These are phyloP conservation scores for Cymodocea nodosa DNA, from an alignment of 116 monocot species.

Conservation along the genomic window DNA sequence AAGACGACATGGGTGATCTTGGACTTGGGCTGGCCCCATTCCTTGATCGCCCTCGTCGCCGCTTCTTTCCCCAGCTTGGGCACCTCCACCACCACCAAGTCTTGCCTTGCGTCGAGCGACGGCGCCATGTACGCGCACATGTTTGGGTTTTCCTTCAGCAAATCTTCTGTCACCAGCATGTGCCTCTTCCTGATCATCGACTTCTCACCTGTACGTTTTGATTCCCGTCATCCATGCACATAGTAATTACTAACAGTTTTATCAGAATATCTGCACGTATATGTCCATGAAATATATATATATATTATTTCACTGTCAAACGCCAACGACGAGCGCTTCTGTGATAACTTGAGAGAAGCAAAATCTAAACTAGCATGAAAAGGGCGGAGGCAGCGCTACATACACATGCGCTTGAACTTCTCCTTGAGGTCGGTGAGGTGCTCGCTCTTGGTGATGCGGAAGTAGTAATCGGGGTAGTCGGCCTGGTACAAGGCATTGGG, in stretches of 20 bases:
- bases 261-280: too few species aligned
- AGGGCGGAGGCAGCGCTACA: too few species aligned
- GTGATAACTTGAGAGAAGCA: too few species aligned
- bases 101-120: constrained; percentile 14
- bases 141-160: constrained; percentile 14
- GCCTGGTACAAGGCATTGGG: constrained; percentile 7
- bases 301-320: too few species aligned
- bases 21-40: constrained; percentile 14
- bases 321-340: too few species aligned
- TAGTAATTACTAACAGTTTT: too few species aligned
- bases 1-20: constrained; percentile 32
- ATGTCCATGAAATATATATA: too few species aligned
- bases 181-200: constrained; percentile 16
- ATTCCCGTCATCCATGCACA: too few species aligned
- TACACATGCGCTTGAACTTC: constrained; percentile 17
- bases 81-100: constrained; percentile 4
- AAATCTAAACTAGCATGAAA: too few species aligned
- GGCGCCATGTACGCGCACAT: background rate
- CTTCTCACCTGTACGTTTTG: constrained; percentile 24
- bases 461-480: constrained; percentile 25
- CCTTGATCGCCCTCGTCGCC: constrained; percentile 12
- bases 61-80: constrained; percentile 10
- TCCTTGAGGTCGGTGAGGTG: constrained; percentile 9
- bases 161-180: constrained; percentile 11
- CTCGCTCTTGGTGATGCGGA: constrained; percentile 15